Conservation (phyloP, 23 red algal species). For the Cyanidiococcus yangmingshanensis region DNA sequence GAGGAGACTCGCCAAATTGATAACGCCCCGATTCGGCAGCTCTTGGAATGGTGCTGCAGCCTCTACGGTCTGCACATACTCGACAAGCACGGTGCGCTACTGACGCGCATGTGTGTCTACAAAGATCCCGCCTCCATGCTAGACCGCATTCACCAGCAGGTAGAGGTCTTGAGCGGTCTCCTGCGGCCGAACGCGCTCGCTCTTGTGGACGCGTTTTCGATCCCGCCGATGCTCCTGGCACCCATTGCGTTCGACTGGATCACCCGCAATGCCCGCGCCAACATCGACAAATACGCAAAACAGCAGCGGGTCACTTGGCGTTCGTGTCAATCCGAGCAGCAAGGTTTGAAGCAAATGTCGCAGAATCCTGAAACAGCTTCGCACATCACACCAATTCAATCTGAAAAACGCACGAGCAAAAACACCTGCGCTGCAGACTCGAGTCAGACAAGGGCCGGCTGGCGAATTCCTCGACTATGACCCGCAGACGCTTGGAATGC, state of each 20-base stretch:
- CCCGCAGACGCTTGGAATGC: no score
- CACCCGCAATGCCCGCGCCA: constrained; percentile 45
- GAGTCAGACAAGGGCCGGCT: neutral
- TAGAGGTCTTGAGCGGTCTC: constrained; percentile 41
- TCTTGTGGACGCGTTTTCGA: constrained; percentile 46
- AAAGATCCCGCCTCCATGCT: constrained; percentile 17
- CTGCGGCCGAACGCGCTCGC: constrained; percentile 44
- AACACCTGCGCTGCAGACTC: neutral
- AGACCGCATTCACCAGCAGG: constrained; percentile 32
- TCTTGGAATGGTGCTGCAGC: neutral
- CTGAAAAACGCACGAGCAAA: neutral
- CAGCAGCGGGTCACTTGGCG: constrained; percentile 3
- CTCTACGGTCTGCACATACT: constrained; percentile 28
- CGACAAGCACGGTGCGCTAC: constrained; percentile 19
- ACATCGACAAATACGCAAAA: neutral
- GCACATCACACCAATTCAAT: no score
- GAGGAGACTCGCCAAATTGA: neutral
- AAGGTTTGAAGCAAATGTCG: no score
- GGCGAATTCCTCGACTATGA: neutral
- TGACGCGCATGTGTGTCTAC: constrained; percentile 36
- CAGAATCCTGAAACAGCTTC: no score
- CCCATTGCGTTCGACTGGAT: constrained; percentile 90
- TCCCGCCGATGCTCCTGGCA: constrained; percentile 62
- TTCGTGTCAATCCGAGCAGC: neutral
- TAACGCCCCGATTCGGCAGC: neutral